phyloP scores from a whole-genome alignment of 495 filamentous ascomycete species.

The Lasiosphaeris hirsuta region DNA sequence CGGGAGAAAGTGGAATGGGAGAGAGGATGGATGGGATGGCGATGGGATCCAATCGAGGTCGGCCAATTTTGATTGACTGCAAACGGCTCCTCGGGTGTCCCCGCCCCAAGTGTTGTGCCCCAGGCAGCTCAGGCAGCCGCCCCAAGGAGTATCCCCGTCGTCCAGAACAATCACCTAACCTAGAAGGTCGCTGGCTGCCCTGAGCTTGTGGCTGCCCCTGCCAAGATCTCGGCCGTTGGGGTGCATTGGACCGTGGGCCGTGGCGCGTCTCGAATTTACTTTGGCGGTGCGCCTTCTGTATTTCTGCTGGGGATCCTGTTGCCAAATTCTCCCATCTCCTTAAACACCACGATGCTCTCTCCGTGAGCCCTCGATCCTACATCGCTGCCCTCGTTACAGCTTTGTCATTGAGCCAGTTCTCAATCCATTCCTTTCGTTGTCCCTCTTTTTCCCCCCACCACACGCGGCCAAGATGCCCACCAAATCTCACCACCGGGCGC shows the following conservation, averaged over 20 bases:
- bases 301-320: slow-evolving; percentile 2
- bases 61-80: not conserved
- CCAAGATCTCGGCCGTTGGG: slow-evolving; percentile 6
- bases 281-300: not conserved
- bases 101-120: not conserved
- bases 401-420: slow-evolving; percentile 11
- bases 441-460: not conserved
- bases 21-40: not conserved
- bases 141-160: not conserved
- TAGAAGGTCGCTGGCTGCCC: slow-evolving; percentile 1
- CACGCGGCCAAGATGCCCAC: slow-evolving; percentile 26
- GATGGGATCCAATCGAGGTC: not conserved
- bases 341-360: slow-evolving; percentile 13
- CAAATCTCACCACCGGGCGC: slow-evolving; percentile 30
- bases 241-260: slow-evolving; percentile 3
- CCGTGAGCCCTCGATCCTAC: slow-evolving; percentile 6
- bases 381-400: not conserved
- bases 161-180: not conserved
- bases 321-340: not conserved
- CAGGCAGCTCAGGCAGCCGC: not conserved
- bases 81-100: slow-evolving; percentile 3
- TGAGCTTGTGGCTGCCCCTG: not conserved
- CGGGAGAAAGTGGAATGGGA: too few relatives aligned
- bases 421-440: slow-evolving; percentile 15
- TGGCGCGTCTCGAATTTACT: slow-evolving; percentile 2